Base-by-base conservation (phyloP, 1,284 basidiomycete genomes). In the Dichomitus squalens region DNA sequence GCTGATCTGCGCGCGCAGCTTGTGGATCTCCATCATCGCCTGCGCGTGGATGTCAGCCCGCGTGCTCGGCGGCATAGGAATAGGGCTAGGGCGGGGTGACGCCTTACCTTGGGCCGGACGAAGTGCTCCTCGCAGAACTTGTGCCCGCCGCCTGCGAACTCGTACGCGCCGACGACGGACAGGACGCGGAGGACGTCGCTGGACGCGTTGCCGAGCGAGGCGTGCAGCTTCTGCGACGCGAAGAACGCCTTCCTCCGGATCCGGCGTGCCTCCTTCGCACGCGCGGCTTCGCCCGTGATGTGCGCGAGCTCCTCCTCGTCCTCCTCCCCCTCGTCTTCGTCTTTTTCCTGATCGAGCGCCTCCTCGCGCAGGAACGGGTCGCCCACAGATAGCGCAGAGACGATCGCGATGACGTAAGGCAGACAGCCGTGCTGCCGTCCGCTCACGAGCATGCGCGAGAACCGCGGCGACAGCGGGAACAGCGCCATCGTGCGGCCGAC, bases 1-100 rank as follows among this genome's bases (percentile, higher is more conserved):
- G 66, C 84, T 92, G 57, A 98, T 90, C 69, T 98, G 97, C 0
- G 86, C 82, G 38, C 96, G 87, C n/a, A 99, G 81, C 73, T 99
- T 98, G 73, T 96, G 96, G 40, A 98, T 97, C 76, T 99, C 97
- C 75, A 98, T 93, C 96, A 99, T 99, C 0, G 95, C 93, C 93
- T 18, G 9, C 23, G 34, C 44, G 21, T 8, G 5, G 43, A 46
- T 31, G 12, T 36, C 4, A 27, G 34, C 34, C 27, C 20, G 2
- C 18, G 44, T 7, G 40, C 29, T 11, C 7, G 8, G 34, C 23
- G 7, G 23, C 8, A 7, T 31, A n/a, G 16, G 23, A 23, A 25
- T 6, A 27, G 18, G 43, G 27, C 9, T 8, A 9, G 18, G 18
- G 40, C 1, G 5, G 16, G 16, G 12, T 27, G 14, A 5, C 12